phyloP scores from a whole-genome alignment of 108 stramenopile genomes.

The Nitzschia palea region DNA sequence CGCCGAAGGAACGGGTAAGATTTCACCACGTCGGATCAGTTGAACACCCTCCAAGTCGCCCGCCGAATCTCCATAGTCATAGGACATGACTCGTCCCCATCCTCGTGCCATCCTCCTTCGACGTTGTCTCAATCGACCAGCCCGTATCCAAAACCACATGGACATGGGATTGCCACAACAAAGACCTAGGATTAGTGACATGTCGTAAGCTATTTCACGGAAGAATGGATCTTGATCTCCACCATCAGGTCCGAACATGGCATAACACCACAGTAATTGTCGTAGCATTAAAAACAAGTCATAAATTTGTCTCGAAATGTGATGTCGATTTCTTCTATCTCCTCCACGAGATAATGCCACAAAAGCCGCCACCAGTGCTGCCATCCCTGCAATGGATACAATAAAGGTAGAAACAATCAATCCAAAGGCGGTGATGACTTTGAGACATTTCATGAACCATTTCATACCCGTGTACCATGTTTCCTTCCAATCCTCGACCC shows the following conservation, averaged over 20 bases:
- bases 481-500: constrained; percentile 40
- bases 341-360: constrained; percentile 67
- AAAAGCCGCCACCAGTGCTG: constrained; percentile 69
- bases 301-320: constrained; percentile 53
- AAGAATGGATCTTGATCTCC: constrained; percentile 70
- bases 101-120: constrained; percentile 26
- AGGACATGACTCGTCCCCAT: constrained; percentile 20
- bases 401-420: constrained; percentile 75
- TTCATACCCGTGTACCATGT: constrained; percentile 13
- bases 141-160: constrained; percentile 70
- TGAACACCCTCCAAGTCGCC: constrained; percentile 18
- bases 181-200: constrained; percentile 58
- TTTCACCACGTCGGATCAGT: constrained; percentile 24
- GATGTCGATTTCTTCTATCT: constrained; percentile 21
- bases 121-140: constrained; percentile 45
- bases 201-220: constrained; percentile 76
- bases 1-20: constrained; percentile 12
- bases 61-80: not conserved
- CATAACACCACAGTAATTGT: constrained; percentile 82
- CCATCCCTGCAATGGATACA: constrained; percentile 58
- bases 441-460: constrained; percentile 44
- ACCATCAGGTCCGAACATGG: constrained; percentile 61
- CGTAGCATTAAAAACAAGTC: constrained; percentile 59
- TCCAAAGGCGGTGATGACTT: constrained; percentile 79
- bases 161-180: constrained; percentile 69